phyloP scores from a whole-genome alignment of 1,284 basidiomycete genomes.

The Mixia osmundae region DNA sequence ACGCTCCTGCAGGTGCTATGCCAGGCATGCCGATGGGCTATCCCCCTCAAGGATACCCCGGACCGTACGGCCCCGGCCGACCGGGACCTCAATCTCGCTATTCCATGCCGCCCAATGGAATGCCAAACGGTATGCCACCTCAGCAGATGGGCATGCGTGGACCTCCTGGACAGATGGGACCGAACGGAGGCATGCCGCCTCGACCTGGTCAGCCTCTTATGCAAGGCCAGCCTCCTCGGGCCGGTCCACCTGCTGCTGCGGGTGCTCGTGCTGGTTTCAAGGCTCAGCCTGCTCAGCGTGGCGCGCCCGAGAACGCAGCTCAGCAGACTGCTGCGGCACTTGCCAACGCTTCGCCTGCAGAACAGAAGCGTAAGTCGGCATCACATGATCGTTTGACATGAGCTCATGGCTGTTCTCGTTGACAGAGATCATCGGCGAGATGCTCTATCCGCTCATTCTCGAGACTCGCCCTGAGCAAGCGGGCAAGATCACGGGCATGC shows the following conservation, averaged over 20 bases:
- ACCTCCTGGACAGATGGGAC: conserved; percentile 26
- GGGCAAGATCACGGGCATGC: conserved; percentile 89
- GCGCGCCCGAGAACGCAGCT: conserved; percentile 22
- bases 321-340: conserved; percentile 30
- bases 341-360: conserved; percentile 48
- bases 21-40: conserved; percentile 34
- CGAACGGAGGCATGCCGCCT: conserved; percentile 15
- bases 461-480: conserved; percentile 50
- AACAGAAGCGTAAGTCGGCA: too few species aligned
- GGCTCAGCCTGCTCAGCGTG: conserved; percentile 27
- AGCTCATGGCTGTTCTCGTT: conserved; percentile 9
- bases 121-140: neutral
- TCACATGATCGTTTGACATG: conserved; percentile 21
- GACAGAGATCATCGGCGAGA: conserved; percentile 21
- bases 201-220: conserved; percentile 9
- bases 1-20: conserved; percentile 47
- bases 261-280: conserved; percentile 26
- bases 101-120: conserved; percentile 1
- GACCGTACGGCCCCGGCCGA: conserved; percentile 24
- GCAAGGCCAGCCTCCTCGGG: conserved; percentile 10
- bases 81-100: conserved; percentile 7
- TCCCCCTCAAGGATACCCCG: conserved; percentile 29
- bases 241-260: conserved; percentile 10
- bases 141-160: conserved; percentile 7
- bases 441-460: conserved; percentile 18